These are phyloP conservation scores for Agrocybe pediades DNA, from an alignment of 768 basidiomycete species.

Conservation along the genomic window DNA sequence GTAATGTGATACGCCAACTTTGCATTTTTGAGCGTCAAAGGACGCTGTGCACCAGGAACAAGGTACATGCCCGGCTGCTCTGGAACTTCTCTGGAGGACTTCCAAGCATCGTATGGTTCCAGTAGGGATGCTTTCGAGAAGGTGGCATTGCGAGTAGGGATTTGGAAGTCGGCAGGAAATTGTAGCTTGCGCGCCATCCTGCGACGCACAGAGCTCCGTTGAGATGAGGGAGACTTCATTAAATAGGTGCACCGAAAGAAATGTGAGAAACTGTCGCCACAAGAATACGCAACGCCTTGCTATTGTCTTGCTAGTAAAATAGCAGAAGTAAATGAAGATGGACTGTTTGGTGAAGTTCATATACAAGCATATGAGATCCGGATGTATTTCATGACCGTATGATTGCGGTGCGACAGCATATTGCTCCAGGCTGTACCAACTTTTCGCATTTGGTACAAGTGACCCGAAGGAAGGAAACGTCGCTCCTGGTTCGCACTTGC, in stretches of 20 bases:
- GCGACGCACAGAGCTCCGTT: constrained; percentile 40
- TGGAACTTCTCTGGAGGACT: constrained; percentile 55
- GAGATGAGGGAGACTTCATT: constrained; percentile 34
- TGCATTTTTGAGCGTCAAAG: constrained; percentile 57
- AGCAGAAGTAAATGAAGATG: constrained; percentile 24
- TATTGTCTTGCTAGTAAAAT: constrained; percentile 26
- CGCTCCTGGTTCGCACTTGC: no score
- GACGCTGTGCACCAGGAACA: constrained; percentile 70
- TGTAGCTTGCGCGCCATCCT: constrained; percentile 35
- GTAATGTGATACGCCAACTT: constrained; percentile 58
- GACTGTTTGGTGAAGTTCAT: constrained; percentile 26
- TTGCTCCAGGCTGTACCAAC: constrained; percentile 38
- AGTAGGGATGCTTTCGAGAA: constrained; percentile 19
- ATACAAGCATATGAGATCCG: constrained; percentile 46
- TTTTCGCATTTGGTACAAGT: constrained; percentile 46
- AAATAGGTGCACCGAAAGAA: no score
- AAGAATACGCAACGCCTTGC: no score
- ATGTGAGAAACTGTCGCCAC: no score
- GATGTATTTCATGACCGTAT: constrained; percentile 48
- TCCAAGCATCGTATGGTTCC: constrained; percentile 53
- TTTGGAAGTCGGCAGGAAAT: constrained; percentile 38
- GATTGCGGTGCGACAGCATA: constrained; percentile 40
- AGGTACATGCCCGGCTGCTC: constrained; percentile 46
- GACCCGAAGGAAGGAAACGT: constrained; percentile 37
- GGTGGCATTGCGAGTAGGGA: constrained; percentile 27